phyloP scores from a whole-genome alignment of 176 grass and related monocot genomes.

The Zoysia japonica region DNA sequence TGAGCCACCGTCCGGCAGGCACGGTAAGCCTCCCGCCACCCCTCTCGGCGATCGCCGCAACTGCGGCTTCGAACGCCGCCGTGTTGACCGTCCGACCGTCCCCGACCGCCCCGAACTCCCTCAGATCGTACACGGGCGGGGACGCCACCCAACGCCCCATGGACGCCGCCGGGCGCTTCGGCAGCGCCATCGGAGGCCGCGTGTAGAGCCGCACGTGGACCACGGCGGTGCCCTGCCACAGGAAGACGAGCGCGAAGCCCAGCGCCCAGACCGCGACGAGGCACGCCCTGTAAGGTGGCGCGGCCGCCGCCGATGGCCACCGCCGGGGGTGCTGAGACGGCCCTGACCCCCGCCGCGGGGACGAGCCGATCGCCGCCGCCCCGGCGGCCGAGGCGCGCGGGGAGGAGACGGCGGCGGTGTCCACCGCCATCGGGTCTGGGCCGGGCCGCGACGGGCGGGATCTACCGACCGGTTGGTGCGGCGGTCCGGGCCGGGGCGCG shows the following conservation, averaged over 20 bases:
- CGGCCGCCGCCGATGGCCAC: slow-evolving; percentile 17
- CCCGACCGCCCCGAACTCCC: slow-evolving; percentile 75
- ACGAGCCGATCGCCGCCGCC: slow-evolving; percentile 11
- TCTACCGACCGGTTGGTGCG: slow-evolving; percentile 48
- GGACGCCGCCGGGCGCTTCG: slow-evolving; percentile 30
- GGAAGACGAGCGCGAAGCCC: slow-evolving; percentile 56
- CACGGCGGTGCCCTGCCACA: slow-evolving; percentile 70
- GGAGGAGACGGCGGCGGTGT: slow-evolving; percentile 40
- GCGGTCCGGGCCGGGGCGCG: slow-evolving; percentile 3
- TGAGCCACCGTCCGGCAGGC: slow-evolving; percentile 65
- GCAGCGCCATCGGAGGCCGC: slow-evolving; percentile 33
- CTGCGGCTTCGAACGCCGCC: slow-evolving; percentile 62
- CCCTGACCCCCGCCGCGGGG: slow-evolving; percentile 42
- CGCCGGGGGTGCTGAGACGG: slow-evolving; percentile 42
- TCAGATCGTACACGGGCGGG: slow-evolving; percentile 60
- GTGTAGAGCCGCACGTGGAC: slow-evolving; percentile 47
- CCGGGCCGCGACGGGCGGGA: not conserved
- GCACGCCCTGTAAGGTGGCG: slow-evolving; percentile 34
- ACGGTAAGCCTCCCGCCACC: slow-evolving; percentile 80
- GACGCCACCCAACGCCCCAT: slow-evolving; percentile 51
- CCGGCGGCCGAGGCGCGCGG: slow-evolving; percentile 35
- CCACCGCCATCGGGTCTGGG: slow-evolving; percentile 48
- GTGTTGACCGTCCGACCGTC: slow-evolving; percentile 78
- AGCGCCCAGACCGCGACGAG: slow-evolving; percentile 58
- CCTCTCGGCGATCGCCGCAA: slow-evolving; percentile 55